phyloP scores from a whole-genome alignment of 148 eudicot genomes.

The Rhododendron vialii region DNA sequence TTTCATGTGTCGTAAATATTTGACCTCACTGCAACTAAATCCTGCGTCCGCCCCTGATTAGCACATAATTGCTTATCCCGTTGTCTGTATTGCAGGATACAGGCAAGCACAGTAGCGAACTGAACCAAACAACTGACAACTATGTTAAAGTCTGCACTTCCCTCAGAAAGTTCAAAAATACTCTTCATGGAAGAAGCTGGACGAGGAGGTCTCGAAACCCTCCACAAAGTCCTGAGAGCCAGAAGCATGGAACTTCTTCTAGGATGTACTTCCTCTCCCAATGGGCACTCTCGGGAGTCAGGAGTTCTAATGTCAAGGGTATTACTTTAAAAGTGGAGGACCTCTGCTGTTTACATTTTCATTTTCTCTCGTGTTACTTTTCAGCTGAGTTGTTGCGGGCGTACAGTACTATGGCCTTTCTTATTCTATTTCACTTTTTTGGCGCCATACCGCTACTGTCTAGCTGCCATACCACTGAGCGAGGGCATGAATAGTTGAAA shows the following conservation, averaged over 20 bases:
- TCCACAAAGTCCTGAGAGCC: not conserved
- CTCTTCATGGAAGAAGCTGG: not conserved
- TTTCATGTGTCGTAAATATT: no score
- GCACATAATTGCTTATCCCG: no score
- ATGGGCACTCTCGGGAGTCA: not conserved
- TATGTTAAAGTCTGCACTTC: not conserved
- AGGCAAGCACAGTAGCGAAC: not conserved
- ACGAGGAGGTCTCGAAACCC: not conserved
- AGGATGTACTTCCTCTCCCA: not conserved
- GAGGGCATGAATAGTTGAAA: not conserved
- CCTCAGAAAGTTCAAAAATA: not conserved
- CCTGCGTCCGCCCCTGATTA: no score
- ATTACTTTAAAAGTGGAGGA: not conserved
- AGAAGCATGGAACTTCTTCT: not conserved
- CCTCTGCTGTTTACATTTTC: not conserved
- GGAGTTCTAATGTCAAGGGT: not conserved
- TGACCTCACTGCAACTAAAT: no score
- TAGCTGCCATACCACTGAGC: no score
- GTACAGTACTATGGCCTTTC: no score
- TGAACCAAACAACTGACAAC: not conserved
- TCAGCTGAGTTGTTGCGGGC: no score
- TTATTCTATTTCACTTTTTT: no score
- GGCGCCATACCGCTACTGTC: no score
- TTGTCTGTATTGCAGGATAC: not conserved
- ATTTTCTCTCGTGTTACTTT: not conserved